Evolutionary conservation across 371 early-diverging fungal genomes (phyloP).

Genomic region (Apophysomyces sp.): DNA sequence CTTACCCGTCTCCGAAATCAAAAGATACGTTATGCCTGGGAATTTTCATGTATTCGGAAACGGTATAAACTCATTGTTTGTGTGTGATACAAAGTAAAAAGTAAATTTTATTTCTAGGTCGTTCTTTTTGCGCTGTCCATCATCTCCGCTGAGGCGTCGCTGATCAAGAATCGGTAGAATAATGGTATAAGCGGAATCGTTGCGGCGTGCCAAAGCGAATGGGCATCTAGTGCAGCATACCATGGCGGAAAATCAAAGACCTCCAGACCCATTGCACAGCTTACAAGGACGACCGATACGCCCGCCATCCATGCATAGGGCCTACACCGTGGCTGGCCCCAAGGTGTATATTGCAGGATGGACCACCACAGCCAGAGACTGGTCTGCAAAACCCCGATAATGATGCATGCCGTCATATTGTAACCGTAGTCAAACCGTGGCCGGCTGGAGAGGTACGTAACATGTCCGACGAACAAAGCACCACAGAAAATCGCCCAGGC

Average conservation of each 20-base stretch:
- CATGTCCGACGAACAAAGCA: slow-evolving; percentile 44
- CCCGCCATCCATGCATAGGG: not conserved
- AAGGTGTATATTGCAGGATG: slow-evolving; percentile 22
- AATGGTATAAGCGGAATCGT: slow-evolving; percentile 80
- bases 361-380: slow-evolving; percentile 69
- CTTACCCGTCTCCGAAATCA: no score
- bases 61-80: no score
- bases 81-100: no score
- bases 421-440: slow-evolving; percentile 85
- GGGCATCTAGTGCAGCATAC: slow-evolving; percentile 84
- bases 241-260: slow-evolving; percentile 92
- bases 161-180: slow-evolving; percentile 81
- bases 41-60: no score
- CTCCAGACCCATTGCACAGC: slow-evolving; percentile 85
- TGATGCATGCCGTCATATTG: slow-evolving; percentile 87
- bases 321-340: not conserved
- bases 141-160: slow-evolving; percentile 67
- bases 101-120: no score
- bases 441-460: slow-evolving; percentile 63
- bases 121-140: no score
- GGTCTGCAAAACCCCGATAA: slow-evolving; percentile 73
- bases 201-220: slow-evolving; percentile 93
- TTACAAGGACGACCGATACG: slow-evolving; percentile 53
- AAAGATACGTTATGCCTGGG: no score
- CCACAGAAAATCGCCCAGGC: slow-evolving; percentile 38